These are phyloP conservation scores for Acer campestre DNA, from an alignment of 345 rosid species.

Conservation along the genomic window DNA sequence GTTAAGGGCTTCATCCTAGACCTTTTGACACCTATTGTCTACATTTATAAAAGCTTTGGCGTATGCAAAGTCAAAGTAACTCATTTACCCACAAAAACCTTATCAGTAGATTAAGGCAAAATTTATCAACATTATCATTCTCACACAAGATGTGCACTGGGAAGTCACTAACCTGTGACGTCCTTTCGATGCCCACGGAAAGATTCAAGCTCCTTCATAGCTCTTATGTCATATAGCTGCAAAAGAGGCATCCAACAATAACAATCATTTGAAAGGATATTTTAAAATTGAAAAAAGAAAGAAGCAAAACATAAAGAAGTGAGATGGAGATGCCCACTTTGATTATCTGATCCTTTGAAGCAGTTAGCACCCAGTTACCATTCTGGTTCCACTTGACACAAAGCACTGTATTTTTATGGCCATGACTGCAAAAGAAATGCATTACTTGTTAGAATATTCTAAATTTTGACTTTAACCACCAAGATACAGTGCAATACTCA, in stretches of 20 bases:
- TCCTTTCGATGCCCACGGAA: conserved; percentile 95
- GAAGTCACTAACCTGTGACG: conserved; percentile 74
- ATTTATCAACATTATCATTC: neutral
- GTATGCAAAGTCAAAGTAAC: neutral
- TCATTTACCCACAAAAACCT: neutral
- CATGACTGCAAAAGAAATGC: conserved; percentile 70
- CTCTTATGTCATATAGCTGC: conserved; percentile 95
- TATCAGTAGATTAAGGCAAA: neutral
- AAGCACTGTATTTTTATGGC: conserved; percentile 95
- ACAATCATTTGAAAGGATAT: conserved; percentile 1
- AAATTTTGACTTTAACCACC: conserved; percentile 12
- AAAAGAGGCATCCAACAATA: conserved; percentile 17
- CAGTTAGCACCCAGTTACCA: conserved; percentile 97
- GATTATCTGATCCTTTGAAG: conserved; percentile 94
- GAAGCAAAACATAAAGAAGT: neutral
- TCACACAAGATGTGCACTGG: neutral
- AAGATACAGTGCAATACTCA: conserved; percentile 38
- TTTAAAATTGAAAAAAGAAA: neutral
- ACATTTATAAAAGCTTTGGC: neutral
- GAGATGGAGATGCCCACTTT: conserved; percentile 48
- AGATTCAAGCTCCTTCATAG: conserved; percentile 99
- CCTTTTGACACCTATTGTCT: neutral
- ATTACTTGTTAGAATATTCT: conserved; percentile 21
- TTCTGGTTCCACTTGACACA: conserved; percentile 99
- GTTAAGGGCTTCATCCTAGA: neutral